Evolutionary conservation across 2,329 filamentous ascomycete species (phyloP).

Genomic region (Purpureocillium takamizusanense): DNA sequence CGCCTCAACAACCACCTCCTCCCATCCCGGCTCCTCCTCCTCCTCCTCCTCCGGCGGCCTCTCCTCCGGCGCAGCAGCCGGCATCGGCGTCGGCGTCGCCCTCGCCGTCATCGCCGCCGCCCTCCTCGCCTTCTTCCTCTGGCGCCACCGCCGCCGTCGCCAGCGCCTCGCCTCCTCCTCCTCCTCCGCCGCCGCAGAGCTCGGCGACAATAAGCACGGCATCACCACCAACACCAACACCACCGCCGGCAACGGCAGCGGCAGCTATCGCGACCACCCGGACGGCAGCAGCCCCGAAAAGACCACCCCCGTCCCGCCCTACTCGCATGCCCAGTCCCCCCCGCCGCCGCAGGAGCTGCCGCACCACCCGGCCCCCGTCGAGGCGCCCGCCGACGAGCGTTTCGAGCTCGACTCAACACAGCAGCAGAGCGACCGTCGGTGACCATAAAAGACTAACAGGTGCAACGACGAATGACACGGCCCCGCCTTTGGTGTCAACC

Average conservation of each 20-base stretch:
- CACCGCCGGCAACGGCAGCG: too few relatives aligned
- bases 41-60: conserved; percentile 8
- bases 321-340: not conserved
- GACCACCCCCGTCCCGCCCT: not conserved
- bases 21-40: conserved; percentile 2
- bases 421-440: not conserved
- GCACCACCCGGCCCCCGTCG: conserved; percentile 1
- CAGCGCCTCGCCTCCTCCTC: not conserved
- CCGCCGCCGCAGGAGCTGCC: conserved; percentile 5
- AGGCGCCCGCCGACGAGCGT: conserved; percentile 1
- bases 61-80: conserved; percentile 19
- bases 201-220: too few relatives aligned
- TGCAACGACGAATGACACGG: too few relatives aligned
- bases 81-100: conserved; percentile 18
- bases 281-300: too few relatives aligned
- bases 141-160: conserved; percentile 7
- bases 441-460: not conserved
- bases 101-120: conserved; percentile 15
- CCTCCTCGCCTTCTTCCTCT: conserved; percentile 15
- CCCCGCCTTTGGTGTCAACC: too few relatives aligned
- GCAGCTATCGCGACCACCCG: too few relatives aligned
- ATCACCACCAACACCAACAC: too few relatives aligned
- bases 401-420: conserved; percentile 7
- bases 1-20: conserved; percentile 2
- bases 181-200: not conserved